Evolutionary conservation across 257 asterid genomes (phyloP).

Genomic region (Penstemon newberryi): DNA sequence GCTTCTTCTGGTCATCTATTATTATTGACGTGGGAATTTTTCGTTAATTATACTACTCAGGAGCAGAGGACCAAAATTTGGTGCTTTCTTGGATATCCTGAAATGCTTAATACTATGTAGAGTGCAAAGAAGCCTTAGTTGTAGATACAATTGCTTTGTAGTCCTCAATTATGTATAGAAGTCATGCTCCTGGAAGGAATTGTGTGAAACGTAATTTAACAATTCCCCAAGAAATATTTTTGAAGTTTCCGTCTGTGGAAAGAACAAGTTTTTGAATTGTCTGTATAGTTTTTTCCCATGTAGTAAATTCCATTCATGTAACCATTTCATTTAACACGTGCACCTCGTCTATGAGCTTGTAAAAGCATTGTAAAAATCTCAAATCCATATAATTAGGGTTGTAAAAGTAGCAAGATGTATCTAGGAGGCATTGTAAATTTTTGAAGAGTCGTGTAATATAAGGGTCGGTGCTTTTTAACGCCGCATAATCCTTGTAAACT

Average conservation of each 20-base stretch:
- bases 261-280: constrained; percentile 16
- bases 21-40: constrained; percentile 51
- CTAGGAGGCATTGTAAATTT: constrained; percentile 22
- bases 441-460: constrained; percentile 22
- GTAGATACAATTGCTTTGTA: constrained; percentile 40
- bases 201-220: constrained; percentile 30
- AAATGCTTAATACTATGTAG: constrained; percentile 46
- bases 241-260: constrained; percentile 19
- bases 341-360: constrained; percentile 31
- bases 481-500: constrained; percentile 30
- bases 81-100: constrained; percentile 56
- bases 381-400: constrained; percentile 21
- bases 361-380: constrained; percentile 33
- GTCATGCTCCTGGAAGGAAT: constrained; percentile 34
- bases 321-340: constrained; percentile 21
- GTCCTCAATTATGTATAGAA: constrained; percentile 33
- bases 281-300: constrained; percentile 23
- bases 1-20: constrained; percentile 29
- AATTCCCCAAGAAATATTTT: constrained; percentile 33
- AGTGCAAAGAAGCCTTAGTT: constrained; percentile 56
- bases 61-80: constrained; percentile 62
- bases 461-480: constrained; percentile 30
- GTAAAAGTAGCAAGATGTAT: constrained; percentile 25
- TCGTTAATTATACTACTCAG: constrained; percentile 64
- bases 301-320: constrained; percentile 31